Conservation (phyloP, 2,329 filamentous ascomycete species). For the Penicillium digitatum region DNA sequence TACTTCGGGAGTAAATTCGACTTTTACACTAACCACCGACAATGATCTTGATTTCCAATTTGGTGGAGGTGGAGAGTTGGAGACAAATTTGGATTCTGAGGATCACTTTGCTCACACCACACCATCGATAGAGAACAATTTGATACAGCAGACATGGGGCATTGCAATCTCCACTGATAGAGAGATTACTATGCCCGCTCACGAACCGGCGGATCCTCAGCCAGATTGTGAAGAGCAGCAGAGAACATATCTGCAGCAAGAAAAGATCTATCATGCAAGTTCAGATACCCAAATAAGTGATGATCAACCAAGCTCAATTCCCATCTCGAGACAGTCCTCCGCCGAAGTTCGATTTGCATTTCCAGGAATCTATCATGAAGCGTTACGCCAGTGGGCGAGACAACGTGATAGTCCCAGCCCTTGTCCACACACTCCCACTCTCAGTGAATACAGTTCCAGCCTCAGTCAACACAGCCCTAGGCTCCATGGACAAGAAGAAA, state of each 20-base stretch:
- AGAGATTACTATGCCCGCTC: background rate
- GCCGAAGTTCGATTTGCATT: conserved; percentile 18
- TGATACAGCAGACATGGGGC: background rate
- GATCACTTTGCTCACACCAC: background rate
- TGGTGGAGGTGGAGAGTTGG: background rate
- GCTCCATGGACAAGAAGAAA: background rate
- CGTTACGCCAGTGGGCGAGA: conserved; percentile 16
- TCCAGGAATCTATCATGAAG: conserved; percentile 17
- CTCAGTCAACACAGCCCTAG: background rate
- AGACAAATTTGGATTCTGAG: background rate
- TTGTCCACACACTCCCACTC: background rate
- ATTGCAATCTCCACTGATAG: background rate
- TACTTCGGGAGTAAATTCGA: background rate
- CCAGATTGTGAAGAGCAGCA: background rate
- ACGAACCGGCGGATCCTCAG: background rate
- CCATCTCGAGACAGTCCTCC: conserved; percentile 8
- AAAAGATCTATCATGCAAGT: background rate
- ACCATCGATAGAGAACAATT: background rate
- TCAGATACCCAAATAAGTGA: background rate
- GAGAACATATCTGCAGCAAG: background rate
- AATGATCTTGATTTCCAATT: background rate
- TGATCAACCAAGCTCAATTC: background rate
- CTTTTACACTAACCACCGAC: background rate
- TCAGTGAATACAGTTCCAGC: background rate
- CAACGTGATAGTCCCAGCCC: background rate